Evolutionary conservation across 805 yeast genomes (phyloP), one percentile per base, ranked within the genome.

Genomic region (Kockiozyma suomiensis): DNA sequence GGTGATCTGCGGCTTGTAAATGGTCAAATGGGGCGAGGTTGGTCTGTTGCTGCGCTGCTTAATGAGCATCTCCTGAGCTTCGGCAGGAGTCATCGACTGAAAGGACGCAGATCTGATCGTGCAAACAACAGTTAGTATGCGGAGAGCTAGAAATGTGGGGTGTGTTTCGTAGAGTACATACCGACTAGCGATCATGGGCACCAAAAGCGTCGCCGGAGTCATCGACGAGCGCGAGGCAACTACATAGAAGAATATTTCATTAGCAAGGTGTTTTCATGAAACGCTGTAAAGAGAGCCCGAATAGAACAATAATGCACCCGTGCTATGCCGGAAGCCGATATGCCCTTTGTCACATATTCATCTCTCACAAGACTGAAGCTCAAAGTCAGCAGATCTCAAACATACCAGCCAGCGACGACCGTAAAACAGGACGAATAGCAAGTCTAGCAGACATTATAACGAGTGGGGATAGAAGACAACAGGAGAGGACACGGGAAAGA

Each of bases 1-100:
- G 25, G 98, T 89, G 66, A 93, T 73, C 79, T 94, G 97, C 46
- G 96, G 96, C 78, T 92, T 81, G 79, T 93, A 93, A 73, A 94
- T 92, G 63, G 85, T 78, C 72, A 93, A 80, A 75, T 93, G 96
- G 58, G 98, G 98, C 32, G 97, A 90, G 15, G 82, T 76, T 35
- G 98, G 98, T 78, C 99, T 86, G 78, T 84, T 82, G 67, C 80
- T 82, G 76, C 99, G 85, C 80, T 93, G 98, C 55, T 85, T 84
- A 58, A 84, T 81, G 64, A 93, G 81, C 58, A 91, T 80, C 37
- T 81, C 82, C 66, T 87, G 82, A 70, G 88, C 96, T 67, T 84
- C 83, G 26, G 77, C 82, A 43, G 80, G 79, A 37, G 89, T 76
- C 51, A 90, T 81, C 64, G 75, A 73, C 61, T 82, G 80, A 13